Conservation (phyloP, 2,329 filamentous ascomycete genomes). For the Xylaria sp. region DNA sequence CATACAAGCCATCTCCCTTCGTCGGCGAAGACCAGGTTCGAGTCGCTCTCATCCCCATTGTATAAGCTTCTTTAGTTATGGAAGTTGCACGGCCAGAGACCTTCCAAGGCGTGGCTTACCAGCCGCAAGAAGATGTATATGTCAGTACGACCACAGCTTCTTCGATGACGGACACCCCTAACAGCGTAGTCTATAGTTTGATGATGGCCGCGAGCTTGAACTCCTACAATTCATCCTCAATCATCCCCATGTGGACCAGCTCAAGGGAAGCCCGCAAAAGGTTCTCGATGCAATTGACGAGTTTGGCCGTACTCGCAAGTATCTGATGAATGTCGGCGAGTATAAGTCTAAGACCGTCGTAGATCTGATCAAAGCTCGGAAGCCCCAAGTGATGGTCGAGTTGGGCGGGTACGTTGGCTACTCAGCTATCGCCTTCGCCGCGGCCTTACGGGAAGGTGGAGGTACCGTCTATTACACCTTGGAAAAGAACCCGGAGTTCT, state of each 20-base stretch:
- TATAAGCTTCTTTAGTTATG: constrained; percentile 27
- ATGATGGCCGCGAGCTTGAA: constrained; percentile 80
- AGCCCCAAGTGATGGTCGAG: constrained; percentile 78
- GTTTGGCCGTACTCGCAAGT: constrained; percentile 72
- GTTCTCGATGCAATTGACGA: constrained; percentile 78
- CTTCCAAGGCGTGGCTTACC: constrained; percentile 56
- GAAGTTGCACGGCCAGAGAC: constrained; percentile 19
- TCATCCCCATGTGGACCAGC: constrained; percentile 68
- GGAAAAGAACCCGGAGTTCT: constrained; percentile 80
- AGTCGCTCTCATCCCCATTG: not conserved
- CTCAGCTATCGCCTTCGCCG: constrained; percentile 80
- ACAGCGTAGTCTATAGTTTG: constrained; percentile 55
- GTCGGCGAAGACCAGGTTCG: not conserved
- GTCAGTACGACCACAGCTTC: constrained; percentile 37
- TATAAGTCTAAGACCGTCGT: constrained; percentile 78
- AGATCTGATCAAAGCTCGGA: constrained; percentile 73
- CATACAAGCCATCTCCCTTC: not conserved
- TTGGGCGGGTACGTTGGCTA: constrained; percentile 86
- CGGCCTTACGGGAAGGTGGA: constrained; percentile 70
- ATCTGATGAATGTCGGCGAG: constrained; percentile 83
- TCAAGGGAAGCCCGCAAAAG: constrained; percentile 71
- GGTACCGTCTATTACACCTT: constrained; percentile 76
- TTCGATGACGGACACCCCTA: not conserved
- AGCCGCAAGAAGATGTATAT: constrained; percentile 56
- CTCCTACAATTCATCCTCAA: constrained; percentile 76